Conservation (phyloP, 176 grass and related monocot species). For the Bothriochloa decipiens region DNA sequence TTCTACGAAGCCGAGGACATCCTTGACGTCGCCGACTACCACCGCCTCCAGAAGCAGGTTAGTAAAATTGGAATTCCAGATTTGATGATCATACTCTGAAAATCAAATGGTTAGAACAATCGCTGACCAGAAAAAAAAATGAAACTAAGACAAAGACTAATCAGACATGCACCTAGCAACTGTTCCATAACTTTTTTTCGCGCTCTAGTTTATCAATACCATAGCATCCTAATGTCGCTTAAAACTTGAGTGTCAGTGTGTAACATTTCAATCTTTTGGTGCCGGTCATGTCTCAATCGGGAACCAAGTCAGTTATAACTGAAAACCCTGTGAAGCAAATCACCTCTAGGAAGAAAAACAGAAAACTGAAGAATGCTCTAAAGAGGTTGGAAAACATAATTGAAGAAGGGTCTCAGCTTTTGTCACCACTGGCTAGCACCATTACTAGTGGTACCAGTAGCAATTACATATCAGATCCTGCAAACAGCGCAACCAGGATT, state of each 20-base stretch:
- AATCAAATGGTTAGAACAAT: no score
- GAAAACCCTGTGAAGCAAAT: not conserved
- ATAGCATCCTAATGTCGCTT: not conserved
- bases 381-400: not conserved
- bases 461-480: not conserved
- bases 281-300: constrained; percentile 5
- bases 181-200: no score
- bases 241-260: not conserved
- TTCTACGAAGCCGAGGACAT: constrained; percentile 23
- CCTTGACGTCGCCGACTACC: constrained; percentile 10
- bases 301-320: not conserved
- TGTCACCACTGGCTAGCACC: not conserved
- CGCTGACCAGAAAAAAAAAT: no score
- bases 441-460: not conserved
- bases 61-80: no score
- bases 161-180: no score
- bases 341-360: not conserved
- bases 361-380: not conserved
- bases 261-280: not conserved
- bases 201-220: no score
- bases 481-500: not conserved
- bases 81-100: no score
- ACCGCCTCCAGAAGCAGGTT: no score
- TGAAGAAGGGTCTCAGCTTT: constrained; percentile 24
- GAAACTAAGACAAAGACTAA: no score